These are phyloP conservation scores for Acacia crassicarpa DNA, from an alignment of 306 rosid genomes.

Conservation along the genomic window DNA sequence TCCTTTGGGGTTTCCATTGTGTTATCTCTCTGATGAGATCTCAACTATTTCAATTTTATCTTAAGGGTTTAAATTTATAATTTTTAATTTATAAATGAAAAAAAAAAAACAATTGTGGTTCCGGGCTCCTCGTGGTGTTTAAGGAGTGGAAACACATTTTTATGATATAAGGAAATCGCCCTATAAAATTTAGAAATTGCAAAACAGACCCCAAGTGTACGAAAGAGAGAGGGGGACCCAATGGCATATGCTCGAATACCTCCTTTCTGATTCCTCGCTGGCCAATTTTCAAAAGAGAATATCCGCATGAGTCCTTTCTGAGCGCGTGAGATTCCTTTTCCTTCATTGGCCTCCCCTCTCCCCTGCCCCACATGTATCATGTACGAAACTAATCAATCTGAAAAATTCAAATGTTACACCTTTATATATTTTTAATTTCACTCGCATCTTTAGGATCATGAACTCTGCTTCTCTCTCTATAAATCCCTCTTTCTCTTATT, in stretches of 20 bases:
- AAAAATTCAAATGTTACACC: not conserved
- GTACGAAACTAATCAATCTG: slow-evolving; percentile 14
- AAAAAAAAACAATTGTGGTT: too few species aligned
- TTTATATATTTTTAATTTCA: not conserved
- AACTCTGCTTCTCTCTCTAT: slow-evolving; percentile 52
- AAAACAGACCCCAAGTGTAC: not conserved
- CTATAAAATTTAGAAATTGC: not conserved
- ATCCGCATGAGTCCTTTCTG: slow-evolving; percentile 20
- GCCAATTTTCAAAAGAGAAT: slow-evolving; percentile 10
- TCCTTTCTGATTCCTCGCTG: slow-evolving; percentile 9
- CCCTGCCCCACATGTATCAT: not conserved
- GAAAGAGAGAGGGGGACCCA: not conserved
- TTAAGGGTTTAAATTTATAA: too few species aligned
- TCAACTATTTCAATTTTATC: too few species aligned
- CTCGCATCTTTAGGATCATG: slow-evolving; percentile 36
- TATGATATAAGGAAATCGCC: not conserved
- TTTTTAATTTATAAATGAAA: too few species aligned
- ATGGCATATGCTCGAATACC: not conserved
- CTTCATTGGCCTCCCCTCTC: not conserved
- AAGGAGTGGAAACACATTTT: not conserved
- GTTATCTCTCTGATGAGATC: too few species aligned
- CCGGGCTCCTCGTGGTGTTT: too few species aligned
- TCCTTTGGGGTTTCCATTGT: too few species aligned
- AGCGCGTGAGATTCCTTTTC: slow-evolving; percentile 23
- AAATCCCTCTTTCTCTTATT: slow-evolving; percentile 59